phyloP scores from a whole-genome alignment of 257 asterid genomes.

The Gynochthodes officinalis region DNA sequence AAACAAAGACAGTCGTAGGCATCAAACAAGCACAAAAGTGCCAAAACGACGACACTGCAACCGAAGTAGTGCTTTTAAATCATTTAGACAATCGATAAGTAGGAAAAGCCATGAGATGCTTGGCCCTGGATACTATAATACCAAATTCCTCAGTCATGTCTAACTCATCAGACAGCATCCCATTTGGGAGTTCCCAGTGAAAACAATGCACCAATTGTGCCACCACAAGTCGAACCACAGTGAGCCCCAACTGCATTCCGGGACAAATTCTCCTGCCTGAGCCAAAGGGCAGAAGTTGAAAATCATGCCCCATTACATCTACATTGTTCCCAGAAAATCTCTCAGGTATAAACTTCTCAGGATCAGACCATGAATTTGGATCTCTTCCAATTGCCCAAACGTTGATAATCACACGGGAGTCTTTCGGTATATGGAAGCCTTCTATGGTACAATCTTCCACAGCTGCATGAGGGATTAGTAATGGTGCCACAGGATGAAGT shows the following conservation, averaged over 20 bases:
- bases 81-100: conserved; percentile 16
- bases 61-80: no score
- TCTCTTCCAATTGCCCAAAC: conserved; percentile 44
- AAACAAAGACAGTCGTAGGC: no score
- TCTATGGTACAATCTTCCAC: conserved; percentile 35
- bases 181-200: conserved; percentile 49
- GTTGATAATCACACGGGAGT: conserved; percentile 41
- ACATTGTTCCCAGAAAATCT: conserved; percentile 39
- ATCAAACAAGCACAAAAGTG: no score
- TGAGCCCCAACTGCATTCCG: conserved; percentile 47
- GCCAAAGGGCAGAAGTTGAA: conserved; percentile 51
- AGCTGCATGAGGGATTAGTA: conserved; percentile 44
- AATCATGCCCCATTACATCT: conserved; percentile 47
- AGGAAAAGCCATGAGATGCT: conserved; percentile 29
- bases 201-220: conserved; percentile 62
- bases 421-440: conserved; percentile 41
- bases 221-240: conserved; percentile 38
- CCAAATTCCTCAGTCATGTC: conserved; percentile 50
- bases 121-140: conserved; percentile 28
- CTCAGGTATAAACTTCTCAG: conserved; percentile 49
- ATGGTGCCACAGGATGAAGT: conserved; percentile 52
- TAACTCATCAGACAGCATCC: conserved; percentile 25
- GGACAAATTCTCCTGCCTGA: conserved; percentile 58
- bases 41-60: no score
- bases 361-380: conserved; percentile 41